Base-by-base conservation (phyloP, 257 asterid genomes). In the Salvia hispanica region DNA sequence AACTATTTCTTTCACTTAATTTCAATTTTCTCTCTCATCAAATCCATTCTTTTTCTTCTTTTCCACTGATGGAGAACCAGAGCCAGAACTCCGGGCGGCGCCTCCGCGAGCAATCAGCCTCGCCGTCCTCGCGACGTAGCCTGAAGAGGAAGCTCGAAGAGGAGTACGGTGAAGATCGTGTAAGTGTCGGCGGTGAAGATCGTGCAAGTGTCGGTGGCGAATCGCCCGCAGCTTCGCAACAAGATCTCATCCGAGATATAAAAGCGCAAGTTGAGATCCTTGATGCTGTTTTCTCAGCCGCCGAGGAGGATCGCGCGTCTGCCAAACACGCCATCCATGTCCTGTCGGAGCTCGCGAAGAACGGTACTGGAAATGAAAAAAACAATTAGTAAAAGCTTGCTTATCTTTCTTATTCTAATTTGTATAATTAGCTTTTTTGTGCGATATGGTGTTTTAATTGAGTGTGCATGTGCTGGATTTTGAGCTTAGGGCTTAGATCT, bases 111-210 rank as follows among this genome's bases (percentile, higher is more conserved):
- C 82, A 83, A 46, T 81, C 85, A 66, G 13, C 73, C 4, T 70
- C 81, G 36, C 72, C 86, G 9, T 66, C 80, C 10, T 76, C 84
- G 21, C 72, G 94, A 75, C 72, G 94, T 72, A 90, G 99, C 78
- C 84, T 90, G 83, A 94, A 87, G 86, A 74, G 99, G 52, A 94
- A 94, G 70, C 84, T 82, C 0, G 90, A 82, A 62, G 90, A 82
- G 52, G 95, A 77, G 40, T 78, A 76, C 72, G 83, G 82, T 31
- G 85, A 72, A 16, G 86, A 88, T 80, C 85, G 80, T 13, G 74
- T 44, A 28, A 82, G 76, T 82, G 86, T 79, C 84, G 89, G 77
- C 15, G 83, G 82, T 31, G 85, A 72, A 16, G 86, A 88, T 80
- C 85, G 80, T 13, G 73, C 48, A 28, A 82, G 76, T 82, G 86